These are phyloP conservation scores for Lentinula boryana DNA, from an alignment of 768 basidiomycete genomes.

Conservation along the genomic window DNA sequence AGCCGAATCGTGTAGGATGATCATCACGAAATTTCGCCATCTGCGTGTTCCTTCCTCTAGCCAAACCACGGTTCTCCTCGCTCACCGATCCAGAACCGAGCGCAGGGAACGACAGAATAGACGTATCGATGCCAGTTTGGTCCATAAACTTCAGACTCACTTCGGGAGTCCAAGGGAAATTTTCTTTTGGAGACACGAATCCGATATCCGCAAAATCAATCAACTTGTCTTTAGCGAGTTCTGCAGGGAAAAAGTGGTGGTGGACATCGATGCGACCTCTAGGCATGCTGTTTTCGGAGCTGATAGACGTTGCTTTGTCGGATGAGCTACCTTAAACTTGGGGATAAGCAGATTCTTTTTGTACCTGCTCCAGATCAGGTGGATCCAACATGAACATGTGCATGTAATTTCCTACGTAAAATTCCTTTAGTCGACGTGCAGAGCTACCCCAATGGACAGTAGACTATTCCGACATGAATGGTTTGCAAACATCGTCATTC, in stretches of 20 bases:
- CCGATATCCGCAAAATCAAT: slow-evolving; percentile 39
- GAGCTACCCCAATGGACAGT: too few species aligned
- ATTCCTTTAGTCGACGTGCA: too few species aligned
- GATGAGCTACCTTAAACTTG: too few species aligned
- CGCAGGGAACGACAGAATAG: slow-evolving; percentile 66
- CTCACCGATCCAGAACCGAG: slow-evolving; percentile 32
- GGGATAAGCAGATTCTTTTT: too few species aligned
- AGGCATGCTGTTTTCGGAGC: slow-evolving; percentile 5
- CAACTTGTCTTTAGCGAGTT: slow-evolving; percentile 36
- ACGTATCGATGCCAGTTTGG: slow-evolving; percentile 44
- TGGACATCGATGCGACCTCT: slow-evolving; percentile 56
- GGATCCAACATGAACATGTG: neutral
- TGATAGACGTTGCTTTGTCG: neutral
- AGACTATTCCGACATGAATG: neutral
- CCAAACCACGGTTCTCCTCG: slow-evolving; percentile 31
- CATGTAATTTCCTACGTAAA: neutral
- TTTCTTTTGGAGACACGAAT: slow-evolving; percentile 57
- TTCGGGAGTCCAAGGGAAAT: slow-evolving; percentile 60
- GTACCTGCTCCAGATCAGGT: neutral
- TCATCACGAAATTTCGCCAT: slow-evolving; percentile 41
- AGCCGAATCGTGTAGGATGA: slow-evolving; percentile 57
- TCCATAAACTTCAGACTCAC: slow-evolving; percentile 63
- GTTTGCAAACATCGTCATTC: slow-evolving; percentile 63
- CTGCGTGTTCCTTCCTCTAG: slow-evolving; percentile 41
- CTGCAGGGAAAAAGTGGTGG: slow-evolving; percentile 65